These are phyloP conservation scores for Hypoxylon trugodes DNA, from an alignment of 495 filamentous ascomycete genomes.

Conservation along the genomic window DNA sequence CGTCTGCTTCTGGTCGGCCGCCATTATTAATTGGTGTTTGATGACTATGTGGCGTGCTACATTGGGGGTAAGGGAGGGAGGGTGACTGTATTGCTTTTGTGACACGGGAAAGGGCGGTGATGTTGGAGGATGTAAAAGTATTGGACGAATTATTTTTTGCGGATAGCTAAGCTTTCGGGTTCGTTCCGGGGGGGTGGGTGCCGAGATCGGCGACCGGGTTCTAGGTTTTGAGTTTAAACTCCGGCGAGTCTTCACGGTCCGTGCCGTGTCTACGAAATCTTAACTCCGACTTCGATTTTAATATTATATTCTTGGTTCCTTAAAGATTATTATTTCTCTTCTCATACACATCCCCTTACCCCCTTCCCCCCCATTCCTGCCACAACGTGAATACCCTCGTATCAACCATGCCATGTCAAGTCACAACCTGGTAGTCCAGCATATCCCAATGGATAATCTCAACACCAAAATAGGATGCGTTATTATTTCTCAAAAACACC, in stretches of 20 bases:
- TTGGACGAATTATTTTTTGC: not conserved
- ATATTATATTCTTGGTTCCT: not conserved
- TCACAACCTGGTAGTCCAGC: slow-evolving; percentile 28
- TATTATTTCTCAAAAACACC: slow-evolving; percentile 10
- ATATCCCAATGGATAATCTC: slow-evolving; percentile 27
- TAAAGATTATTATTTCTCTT: too few relatives aligned
- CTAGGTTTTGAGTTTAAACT: too few relatives aligned
- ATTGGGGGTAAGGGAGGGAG: slow-evolving; percentile 13
- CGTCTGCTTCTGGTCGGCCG: slow-evolving; percentile 42
- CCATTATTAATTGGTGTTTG: too few relatives aligned
- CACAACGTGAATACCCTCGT: not conserved
- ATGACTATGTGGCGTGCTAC: too few relatives aligned
- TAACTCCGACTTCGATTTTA: not conserved
- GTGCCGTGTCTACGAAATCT: slow-evolving; percentile 1
- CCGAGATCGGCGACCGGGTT: slow-evolving; percentile 29
- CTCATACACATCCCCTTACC: not conserved
- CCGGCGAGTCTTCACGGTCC: not conserved
- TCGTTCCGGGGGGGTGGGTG: slow-evolving; percentile 7
- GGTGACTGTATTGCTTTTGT: not conserved
- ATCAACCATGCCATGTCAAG: not conserved
- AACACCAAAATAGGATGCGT: slow-evolving; percentile 20
- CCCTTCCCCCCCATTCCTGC: not conserved
- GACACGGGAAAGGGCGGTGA: not conserved
- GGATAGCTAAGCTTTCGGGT: slow-evolving; percentile 4
- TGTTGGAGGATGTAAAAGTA: not conserved